Percentiles rank a stretch among this genome's conserved stretches.
Evolutionary conservation across 2,329 filamentous ascomycete species (phyloP).

Genomic region (Colletotrichum horii): DNA sequence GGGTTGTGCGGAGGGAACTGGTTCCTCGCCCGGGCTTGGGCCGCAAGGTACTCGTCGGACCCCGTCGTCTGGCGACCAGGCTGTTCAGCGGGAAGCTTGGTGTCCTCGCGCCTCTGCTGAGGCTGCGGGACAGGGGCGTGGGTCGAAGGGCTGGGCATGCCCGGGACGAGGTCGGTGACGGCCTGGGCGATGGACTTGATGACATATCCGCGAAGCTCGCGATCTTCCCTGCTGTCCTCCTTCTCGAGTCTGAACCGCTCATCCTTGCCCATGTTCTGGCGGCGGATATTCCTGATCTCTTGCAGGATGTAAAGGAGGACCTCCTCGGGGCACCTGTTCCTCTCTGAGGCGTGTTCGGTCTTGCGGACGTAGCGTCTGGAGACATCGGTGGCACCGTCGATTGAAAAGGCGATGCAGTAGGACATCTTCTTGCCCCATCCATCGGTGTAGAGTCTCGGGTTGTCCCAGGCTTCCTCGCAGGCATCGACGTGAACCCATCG

Average conservation of each 20-base stretch:
- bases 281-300: constrained; percentile 85
- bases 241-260: constrained; percentile 82
- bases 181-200: constrained; percentile 76
- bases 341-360: constrained; percentile 72
- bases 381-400: constrained; percentile 77
- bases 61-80: constrained; percentile 54
- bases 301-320: constrained; percentile 90
- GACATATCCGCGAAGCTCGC: constrained; percentile 76
- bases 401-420: constrained; percentile 96
- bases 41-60: constrained; percentile 55
- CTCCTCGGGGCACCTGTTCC: constrained; percentile 83
- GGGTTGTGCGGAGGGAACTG: constrained; percentile 50
- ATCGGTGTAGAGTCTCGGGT: constrained; percentile 88
- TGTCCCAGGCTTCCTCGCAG: constrained; percentile 95
- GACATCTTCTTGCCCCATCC: constrained; percentile 97
- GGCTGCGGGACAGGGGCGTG: constrained; percentile 23
- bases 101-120: constrained; percentile 50
- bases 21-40: constrained; percentile 46
- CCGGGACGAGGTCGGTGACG: constrained; percentile 70
- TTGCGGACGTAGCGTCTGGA: constrained; percentile 75
- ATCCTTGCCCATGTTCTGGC: constrained; percentile 84
- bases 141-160: constrained; percentile 36
- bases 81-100: constrained; percentile 66
- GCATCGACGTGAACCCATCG: constrained; percentile 97
- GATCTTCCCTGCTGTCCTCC: constrained; percentile 78